phyloP scores from a whole-genome alignment of 106 monocot genomes.

The Dactylorhiza incarnata region DNA sequence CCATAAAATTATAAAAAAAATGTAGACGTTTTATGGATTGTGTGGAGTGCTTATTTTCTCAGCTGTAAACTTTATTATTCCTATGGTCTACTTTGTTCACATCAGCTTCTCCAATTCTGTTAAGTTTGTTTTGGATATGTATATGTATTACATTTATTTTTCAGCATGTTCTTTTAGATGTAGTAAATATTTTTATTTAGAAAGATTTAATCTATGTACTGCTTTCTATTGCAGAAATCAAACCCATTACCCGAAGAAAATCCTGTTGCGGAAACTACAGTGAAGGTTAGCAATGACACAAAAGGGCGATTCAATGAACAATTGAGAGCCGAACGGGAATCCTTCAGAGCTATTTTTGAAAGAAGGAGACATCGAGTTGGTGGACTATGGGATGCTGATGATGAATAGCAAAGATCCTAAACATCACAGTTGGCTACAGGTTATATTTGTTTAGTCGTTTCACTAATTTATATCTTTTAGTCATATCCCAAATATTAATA shows the following conservation, averaged over 20 bases:
- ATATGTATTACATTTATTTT: too few relatives aligned
- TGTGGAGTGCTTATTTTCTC: too few relatives aligned
- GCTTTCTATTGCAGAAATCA: slow-evolving; percentile 1
- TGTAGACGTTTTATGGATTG: too few relatives aligned
- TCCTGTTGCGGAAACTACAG: slow-evolving; percentile 3
- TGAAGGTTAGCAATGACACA: slow-evolving; percentile 15
- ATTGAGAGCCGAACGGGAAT: slow-evolving; percentile 69
- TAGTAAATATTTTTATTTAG: neutral
- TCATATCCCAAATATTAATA: too few relatives aligned
- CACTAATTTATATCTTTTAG: too few relatives aligned
- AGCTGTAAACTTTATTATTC: too few relatives aligned
- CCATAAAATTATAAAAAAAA: too few relatives aligned
- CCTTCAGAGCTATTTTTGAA: slow-evolving; percentile 81
- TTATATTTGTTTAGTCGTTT: too few relatives aligned
- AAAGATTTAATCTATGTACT: neutral
- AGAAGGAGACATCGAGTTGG: slow-evolving; percentile 58
- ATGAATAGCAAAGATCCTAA: slow-evolving; percentile 18
- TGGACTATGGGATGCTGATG: slow-evolving; percentile 24
- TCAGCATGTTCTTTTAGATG: too few relatives aligned
- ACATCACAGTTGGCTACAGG: neutral
- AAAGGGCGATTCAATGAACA: slow-evolving; percentile 60
- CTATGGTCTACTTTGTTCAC: too few relatives aligned
- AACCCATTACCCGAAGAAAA: slow-evolving; percentile 12
- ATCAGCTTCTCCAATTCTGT: too few relatives aligned
- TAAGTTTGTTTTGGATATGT: too few relatives aligned